These are phyloP conservation scores for Fonsecaea erecta DNA, from an alignment of 2,329 filamentous ascomycete genomes.

Conservation along the genomic window DNA sequence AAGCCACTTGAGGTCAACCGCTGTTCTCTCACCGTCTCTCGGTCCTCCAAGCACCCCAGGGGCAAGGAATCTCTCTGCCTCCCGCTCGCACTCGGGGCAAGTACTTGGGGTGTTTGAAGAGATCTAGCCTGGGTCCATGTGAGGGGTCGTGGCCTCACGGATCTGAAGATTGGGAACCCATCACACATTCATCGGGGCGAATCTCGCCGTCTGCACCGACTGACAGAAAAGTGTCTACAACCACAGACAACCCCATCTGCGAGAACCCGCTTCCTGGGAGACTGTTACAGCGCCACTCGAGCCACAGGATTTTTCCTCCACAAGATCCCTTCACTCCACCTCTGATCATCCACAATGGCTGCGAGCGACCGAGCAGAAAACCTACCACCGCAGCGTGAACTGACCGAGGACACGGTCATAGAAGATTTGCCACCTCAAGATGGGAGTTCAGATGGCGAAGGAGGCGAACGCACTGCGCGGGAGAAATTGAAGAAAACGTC, in stretches of 20 bases:
- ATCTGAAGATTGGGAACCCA: background rate
- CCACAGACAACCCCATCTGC: background rate
- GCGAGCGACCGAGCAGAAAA: conserved; percentile 9
- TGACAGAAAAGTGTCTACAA: background rate
- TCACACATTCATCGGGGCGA: background rate
- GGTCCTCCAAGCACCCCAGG: background rate
- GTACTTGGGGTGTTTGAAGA: background rate
- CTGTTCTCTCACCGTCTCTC: background rate
- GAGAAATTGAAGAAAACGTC: conserved; percentile 66
- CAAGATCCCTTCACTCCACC: background rate
- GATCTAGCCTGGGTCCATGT: background rate
- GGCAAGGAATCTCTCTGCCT: background rate
- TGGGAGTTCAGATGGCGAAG: conserved; percentile 34
- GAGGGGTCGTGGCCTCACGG: background rate
- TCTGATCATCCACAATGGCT: conserved; percentile 20
- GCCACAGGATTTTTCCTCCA: background rate
- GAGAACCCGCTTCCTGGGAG: background rate
- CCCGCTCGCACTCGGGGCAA: background rate
- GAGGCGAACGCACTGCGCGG: conserved; percentile 62
- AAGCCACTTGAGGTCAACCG: background rate
- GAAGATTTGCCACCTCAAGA: conserved; percentile 27
- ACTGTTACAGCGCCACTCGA: background rate
- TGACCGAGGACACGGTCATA: conserved; percentile 21
- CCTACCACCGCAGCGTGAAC: background rate
- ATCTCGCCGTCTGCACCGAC: background rate